Evolutionary conservation across 2,329 filamentous ascomycete genomes (phyloP), one percentile per base, ranked within the genome.

Genomic region (Alternaria sp.): DNA sequence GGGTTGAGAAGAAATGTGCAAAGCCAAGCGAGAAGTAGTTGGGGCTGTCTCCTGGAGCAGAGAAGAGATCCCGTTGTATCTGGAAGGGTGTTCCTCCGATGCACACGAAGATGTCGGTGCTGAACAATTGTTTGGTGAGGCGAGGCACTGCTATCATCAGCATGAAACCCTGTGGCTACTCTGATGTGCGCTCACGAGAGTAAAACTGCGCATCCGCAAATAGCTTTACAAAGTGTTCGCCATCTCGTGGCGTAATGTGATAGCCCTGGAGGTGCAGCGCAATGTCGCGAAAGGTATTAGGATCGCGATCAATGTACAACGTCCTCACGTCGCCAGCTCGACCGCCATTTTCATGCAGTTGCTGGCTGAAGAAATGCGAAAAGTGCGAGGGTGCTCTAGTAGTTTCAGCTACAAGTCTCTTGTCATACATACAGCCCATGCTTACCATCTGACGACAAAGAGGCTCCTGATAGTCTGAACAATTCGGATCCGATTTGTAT

Each of bases 161-260:
- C 42, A 44, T 50, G 21, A 4, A 46, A 41, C 21, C 23, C 46
- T 37, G 36, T 26, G 14, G 44, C 36, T 29, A 46, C 33, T 65
- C 29, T 36, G 17, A 26, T 17, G 17, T 17, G 17, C 17, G 77
- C 87, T 73, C 81, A 93, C 90, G 80, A 72, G 87, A 92, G 78
- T 97, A 98, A 79, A 97, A 97, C 73, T 97, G 94, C 1, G 94
- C 92, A 78, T 98, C 94, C 21, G 93, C 92, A 77, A 96, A 97
- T 29, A 98, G 82, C 57, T 91, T 92, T 68, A 97, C 93, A 77
- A 94, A 97, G 77, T 97, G 92, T 53, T 88, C 86, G 50, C 90
- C 91, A 79, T 97, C 90, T 62, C 86, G 86, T 3, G 94, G 93
- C 55, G 85, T 84, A 60, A 97, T 85, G 79, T 96, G 90, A 77